A percentile compares a stretch with the other conserved stretches of the same genome.
Conservation (phyloP, 169 alveolate species). For the Neospora caninum region DNA sequence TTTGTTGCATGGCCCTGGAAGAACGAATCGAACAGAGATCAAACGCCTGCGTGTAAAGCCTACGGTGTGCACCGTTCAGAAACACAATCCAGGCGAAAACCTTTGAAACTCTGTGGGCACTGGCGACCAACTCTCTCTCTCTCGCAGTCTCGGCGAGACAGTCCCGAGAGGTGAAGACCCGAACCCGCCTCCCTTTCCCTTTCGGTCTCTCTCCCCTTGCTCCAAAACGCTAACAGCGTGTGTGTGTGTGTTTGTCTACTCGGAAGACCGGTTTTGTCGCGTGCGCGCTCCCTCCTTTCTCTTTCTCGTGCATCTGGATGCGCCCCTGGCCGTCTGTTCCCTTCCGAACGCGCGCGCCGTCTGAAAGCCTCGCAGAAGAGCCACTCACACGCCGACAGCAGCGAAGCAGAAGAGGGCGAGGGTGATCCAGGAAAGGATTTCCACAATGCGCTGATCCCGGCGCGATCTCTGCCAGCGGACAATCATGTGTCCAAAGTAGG, state of each 20-base stretch:
- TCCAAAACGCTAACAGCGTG: too few species aligned
- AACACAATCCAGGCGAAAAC: too few species aligned
- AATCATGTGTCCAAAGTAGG: slow-evolving; percentile 53
- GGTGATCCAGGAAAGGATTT: slow-evolving; percentile 56
- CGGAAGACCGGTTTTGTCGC: too few species aligned
- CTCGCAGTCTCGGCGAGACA: too few species aligned
- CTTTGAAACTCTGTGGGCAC: too few species aligned
- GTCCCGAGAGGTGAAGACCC: too few species aligned
- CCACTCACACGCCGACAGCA: slow-evolving; percentile 44
- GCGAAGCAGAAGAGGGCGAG: slow-evolving; percentile 50
- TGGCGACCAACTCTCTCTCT: too few species aligned
- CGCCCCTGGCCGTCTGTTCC: neutral
- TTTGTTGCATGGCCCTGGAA: neutral
- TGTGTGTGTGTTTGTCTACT: too few species aligned
- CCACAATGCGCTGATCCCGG: slow-evolving; percentile 27
- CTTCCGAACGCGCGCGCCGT: neutral
- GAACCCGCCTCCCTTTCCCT: too few species aligned
- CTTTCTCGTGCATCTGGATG: neutral
- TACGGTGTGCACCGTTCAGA: too few species aligned
- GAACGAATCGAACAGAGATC: neutral
- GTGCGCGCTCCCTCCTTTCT: too few species aligned
- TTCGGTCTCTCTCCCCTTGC: too few species aligned
- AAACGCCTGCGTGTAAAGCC: neutral
- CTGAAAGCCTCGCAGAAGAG: neutral
- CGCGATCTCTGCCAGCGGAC: slow-evolving; percentile 41